These are phyloP conservation scores for Trichosporon asahii DNA, from an alignment of 1,284 basidiomycete genomes.

Conservation along the genomic window DNA sequence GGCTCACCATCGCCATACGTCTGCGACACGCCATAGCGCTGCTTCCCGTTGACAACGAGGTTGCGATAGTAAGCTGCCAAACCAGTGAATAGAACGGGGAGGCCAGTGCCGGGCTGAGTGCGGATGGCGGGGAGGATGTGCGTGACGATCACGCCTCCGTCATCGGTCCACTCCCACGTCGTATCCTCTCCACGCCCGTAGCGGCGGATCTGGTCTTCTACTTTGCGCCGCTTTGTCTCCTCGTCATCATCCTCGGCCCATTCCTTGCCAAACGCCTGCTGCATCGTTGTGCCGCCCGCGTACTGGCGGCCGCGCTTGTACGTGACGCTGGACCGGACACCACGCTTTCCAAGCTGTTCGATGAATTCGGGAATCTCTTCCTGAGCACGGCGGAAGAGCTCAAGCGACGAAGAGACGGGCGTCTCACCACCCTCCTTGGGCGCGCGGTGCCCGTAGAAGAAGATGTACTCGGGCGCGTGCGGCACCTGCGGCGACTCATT, in stretches of 20 bases:
- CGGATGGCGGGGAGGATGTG: conserved; percentile 20
- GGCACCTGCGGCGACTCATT: conserved; percentile 26
- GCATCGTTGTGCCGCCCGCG: conserved; percentile 17
- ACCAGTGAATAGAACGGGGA: conserved; percentile 18
- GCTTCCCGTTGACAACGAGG: conserved; percentile 7
- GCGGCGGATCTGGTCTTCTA: conserved; percentile 22
- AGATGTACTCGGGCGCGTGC: conserved; percentile 23
- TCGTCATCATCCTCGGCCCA: conserved; percentile 17
- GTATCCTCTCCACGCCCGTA: conserved; percentile 20
- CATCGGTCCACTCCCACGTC: conserved; percentile 23
- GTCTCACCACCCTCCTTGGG: conserved; percentile 22
- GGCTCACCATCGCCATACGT: conserved; percentile 23
- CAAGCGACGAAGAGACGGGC: conserved; percentile 19
- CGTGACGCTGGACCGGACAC: conserved; percentile 16
- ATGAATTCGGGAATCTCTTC: conserved; percentile 25
- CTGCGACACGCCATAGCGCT: conserved; percentile 8
- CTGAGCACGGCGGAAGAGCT: conserved; percentile 20
- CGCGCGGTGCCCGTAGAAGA: conserved; percentile 21
- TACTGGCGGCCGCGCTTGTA: conserved; percentile 17
- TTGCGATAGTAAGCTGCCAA: conserved; percentile 17
- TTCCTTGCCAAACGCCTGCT: conserved; percentile 25
- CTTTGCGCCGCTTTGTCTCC: conserved; percentile 12
- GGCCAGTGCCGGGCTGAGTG: conserved; percentile 10
- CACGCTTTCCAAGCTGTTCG: conserved; percentile 13
- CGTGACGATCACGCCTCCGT: conserved; percentile 16